Base-by-base conservation (phyloP, 1,139 yeast species). In the Candida neerlandica region DNA sequence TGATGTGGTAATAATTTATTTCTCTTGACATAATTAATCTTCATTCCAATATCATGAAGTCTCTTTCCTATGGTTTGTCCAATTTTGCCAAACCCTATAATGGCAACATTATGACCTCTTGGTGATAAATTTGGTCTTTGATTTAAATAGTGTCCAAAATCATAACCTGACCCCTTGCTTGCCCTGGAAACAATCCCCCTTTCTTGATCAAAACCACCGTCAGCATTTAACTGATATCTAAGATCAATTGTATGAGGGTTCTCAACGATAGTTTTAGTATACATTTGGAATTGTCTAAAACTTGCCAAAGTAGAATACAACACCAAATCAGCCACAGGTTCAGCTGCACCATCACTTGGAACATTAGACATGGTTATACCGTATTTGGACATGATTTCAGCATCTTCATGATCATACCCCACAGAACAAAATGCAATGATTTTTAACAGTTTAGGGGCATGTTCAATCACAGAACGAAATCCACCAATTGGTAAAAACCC, bases 81-180 rank as follows among this genome's bases (percentile, higher is more conserved):
- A 58, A 89, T 89, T 37, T 81, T 75, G 1, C 96, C 96, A 60
- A 88, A 85, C 0, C 96, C 96, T 3, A 87, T 79, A 41, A 89
- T 78, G 6, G 86, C 83, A 0, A 77, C 92, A 26, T 71, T 69
- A 58, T 84, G 86, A 37, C 84, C 84, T 4, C 69, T 64, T 5
- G 91, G 90, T 14, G 81, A 77, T 38, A 58, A 55, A 50, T 73
- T 73, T 21, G 60, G 64, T 42, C 75, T 60, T 9, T 67, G 61
- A 32, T 67, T 68, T 4, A 75, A 65, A 19, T 55, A 50, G 55
- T 83, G 80, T 29, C 89, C 89, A 45, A 78, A 73, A n/a, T 69
- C 55, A 67, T 78, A 76, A 44, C 80, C 75, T 23, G 27, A 23
- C 9, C 27, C 2, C 6, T 27, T 46, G 0, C 39, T 30, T 2